These are phyloP conservation scores for Fusarium sp. DNA, from an alignment of 2,329 filamentous ascomycete genomes.

Conservation along the genomic window DNA sequence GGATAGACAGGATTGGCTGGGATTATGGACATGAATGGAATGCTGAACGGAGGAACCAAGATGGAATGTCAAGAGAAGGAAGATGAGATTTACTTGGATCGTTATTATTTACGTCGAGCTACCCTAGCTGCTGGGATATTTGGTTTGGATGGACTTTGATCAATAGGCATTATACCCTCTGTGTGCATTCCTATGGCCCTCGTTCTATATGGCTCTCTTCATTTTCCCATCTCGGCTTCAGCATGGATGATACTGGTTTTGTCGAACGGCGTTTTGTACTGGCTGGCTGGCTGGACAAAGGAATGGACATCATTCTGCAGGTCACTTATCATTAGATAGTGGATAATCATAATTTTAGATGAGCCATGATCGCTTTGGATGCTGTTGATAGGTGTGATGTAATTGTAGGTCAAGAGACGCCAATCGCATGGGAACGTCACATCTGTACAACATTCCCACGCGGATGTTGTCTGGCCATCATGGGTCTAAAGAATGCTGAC, in stretches of 20 bases:
- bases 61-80: slow-evolving; percentile 29
- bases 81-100: slow-evolving; percentile 16
- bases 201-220: slow-evolving; percentile 15
- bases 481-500: slow-evolving; percentile 6
- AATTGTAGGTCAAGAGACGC: neutral
- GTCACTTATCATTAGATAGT: slow-evolving; percentile 17
- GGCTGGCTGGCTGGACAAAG: neutral
- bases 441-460: slow-evolving; percentile 22
- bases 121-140: slow-evolving; percentile 23
- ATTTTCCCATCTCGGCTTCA: slow-evolving; percentile 2
- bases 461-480: slow-evolving; percentile 1
- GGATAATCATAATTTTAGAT: slow-evolving; percentile 37
- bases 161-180: slow-evolving; percentile 49
- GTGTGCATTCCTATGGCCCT: slow-evolving; percentile 41
- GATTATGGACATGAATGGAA: slow-evolving; percentile 36
- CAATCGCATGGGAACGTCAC: neutral
- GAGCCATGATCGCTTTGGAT: neutral
- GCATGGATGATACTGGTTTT: slow-evolving; percentile 2
- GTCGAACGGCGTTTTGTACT: slow-evolving; percentile 17
- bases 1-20: slow-evolving; percentile 34
- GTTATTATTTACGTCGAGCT: slow-evolving; percentile 19
- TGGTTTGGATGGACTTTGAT: slow-evolving; percentile 36
- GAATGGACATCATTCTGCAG: slow-evolving; percentile 28
- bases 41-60: slow-evolving; percentile 20
- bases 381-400: neutral